Evolutionary conservation across 2,329 filamentous ascomycete species (phyloP), one percentile per base, ranked within the genome.

Genomic region (Aspergillus pseudotamarii): DNA sequence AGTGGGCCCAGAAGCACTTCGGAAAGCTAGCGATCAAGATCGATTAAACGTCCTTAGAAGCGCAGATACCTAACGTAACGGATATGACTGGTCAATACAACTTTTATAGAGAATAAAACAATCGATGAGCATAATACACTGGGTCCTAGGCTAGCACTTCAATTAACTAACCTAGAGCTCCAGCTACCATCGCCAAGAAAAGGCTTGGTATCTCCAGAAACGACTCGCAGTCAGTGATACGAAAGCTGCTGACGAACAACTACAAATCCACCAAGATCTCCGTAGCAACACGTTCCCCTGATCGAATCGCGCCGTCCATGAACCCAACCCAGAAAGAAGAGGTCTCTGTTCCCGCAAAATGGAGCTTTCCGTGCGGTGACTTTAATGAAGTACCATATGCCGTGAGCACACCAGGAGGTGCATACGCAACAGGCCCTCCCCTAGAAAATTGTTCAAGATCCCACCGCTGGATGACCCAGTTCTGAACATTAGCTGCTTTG

Each of bases 11-110:
- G 72, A 83, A 82, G 67, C 85, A 88, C 69, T 81, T 87, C 60
- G 85, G 85, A 57, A 88, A 88, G 74, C 68, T 88, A 50, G 76
- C 75, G 3, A 83, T 88, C 66, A 81, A 82, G 70, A 73, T 78
- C 55, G 68, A 73, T 56, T 78, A 71, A 69, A 59, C 36, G 23
- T n/a, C 38, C 16, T 16, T 5, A 6, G 30, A 36, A 23, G 12
- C 36, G 3, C 9, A 21, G 4, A 38, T 41, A 23, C 21, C 34
- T 38, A 23, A 38, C 28, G 51, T 36, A 38, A 55, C 14, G 32
- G 26, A 19, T 19, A 12, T 55, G 32, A 28, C n/a, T 16, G 30
- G 19, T 34, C 11, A 38, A 38, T 28, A 14, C 26, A 38, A 28
- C 36, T 21, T 38, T 9, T 23, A 14, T 26, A 54, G n/a, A 30